Evolutionary conservation across 2,329 filamentous ascomycete genomes (phyloP).

Genomic region (Camptophora hylomeconis): DNA sequence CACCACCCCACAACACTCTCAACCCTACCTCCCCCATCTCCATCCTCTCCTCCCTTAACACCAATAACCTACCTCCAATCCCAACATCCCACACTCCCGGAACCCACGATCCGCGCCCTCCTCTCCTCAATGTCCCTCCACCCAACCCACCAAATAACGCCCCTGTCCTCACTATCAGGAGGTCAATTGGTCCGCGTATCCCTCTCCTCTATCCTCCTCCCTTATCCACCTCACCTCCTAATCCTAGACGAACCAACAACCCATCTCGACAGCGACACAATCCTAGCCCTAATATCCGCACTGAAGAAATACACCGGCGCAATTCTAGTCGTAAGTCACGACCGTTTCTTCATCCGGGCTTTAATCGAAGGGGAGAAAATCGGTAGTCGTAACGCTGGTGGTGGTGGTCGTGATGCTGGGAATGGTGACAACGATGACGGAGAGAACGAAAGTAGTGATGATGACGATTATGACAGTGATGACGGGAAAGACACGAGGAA

Average conservation of each 20-base stretch:
- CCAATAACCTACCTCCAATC: constrained; percentile 1
- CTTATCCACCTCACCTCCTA: constrained; percentile 52
- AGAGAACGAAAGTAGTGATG: constrained; percentile 26
- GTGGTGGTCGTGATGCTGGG: no score
- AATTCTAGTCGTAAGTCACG: constrained; percentile 65
- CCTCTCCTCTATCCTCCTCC: constrained; percentile 56
- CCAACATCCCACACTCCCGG: constrained; percentile 31
- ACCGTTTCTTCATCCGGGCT: constrained; percentile 65
- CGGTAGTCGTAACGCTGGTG: no score
- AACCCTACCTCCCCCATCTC: constrained; percentile 1
- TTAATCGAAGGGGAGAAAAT: constrained; percentile 51
- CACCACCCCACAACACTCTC: constrained; percentile 31
- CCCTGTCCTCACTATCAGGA: constrained; percentile 60
- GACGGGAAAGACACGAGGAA: constrained; percentile 33
- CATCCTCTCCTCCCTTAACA: constrained; percentile 2
- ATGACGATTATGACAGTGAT: constrained; percentile 28
- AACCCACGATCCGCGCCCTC: constrained; percentile 55
- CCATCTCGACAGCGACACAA: constrained; percentile 72
- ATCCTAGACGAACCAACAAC: constrained; percentile 74
- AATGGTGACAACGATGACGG: constrained; percentile 27
- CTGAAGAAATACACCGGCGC: constrained; percentile 59
- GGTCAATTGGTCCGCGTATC: constrained; percentile 61
- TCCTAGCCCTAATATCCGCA: constrained; percentile 55
- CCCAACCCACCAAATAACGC: constrained; percentile 58
- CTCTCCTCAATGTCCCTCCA: constrained; percentile 57